Percentiles rank a stretch among this genome's conserved stretches.
Conservation (phyloP, 2,329 filamentous ascomycete species). For the Aspergillus nomiae region DNA sequence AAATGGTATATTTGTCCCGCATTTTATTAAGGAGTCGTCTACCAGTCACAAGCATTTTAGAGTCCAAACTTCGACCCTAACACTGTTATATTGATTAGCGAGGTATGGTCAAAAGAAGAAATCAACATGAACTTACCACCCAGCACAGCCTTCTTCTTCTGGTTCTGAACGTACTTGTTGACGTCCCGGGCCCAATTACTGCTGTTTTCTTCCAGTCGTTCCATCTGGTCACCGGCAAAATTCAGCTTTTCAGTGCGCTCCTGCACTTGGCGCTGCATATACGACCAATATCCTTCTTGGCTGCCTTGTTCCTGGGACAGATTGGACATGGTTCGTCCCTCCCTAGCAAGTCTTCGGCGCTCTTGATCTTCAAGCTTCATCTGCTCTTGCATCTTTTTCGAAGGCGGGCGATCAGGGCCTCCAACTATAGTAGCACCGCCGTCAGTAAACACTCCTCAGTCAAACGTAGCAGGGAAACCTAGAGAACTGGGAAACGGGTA, state of each 20-base stretch:
- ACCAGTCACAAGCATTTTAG: slow-evolving; percentile 21
- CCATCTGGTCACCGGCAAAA: slow-evolving; percentile 81
- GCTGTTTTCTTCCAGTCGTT: slow-evolving; percentile 77
- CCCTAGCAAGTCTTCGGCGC: slow-evolving; percentile 38
- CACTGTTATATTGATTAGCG: slow-evolving; percentile 27
- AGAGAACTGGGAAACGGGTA: not conserved
- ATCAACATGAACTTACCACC: slow-evolving; percentile 52
- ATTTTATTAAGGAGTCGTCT: not conserved
- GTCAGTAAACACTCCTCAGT: not conserved
- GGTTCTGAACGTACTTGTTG: slow-evolving; percentile 79
- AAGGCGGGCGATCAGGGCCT: slow-evolving; percentile 82
- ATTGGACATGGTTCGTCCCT: slow-evolving; percentile 37
- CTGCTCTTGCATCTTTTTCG: slow-evolving; percentile 83
- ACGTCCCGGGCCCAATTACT: slow-evolving; percentile 85
- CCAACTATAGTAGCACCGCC: slow-evolving; percentile 56
- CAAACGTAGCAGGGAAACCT: not conserved
- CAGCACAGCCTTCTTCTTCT: slow-evolving; percentile 82
- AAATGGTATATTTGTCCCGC: not conserved
- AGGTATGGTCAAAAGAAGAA: not conserved
- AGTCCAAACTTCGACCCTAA: slow-evolving; percentile 48
- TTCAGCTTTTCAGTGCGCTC: slow-evolving; percentile 87
- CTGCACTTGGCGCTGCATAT: slow-evolving; percentile 82
- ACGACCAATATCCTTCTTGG: slow-evolving; percentile 72
- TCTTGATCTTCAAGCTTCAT: slow-evolving; percentile 72
- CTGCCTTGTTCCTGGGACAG: slow-evolving; percentile 34